Percentiles rank a stretch among this genome's conserved stretches.
Evolutionary conservation across 768 basidiomycete genomes (phyloP).

Genomic region (Tephrocybe sp.): DNA sequence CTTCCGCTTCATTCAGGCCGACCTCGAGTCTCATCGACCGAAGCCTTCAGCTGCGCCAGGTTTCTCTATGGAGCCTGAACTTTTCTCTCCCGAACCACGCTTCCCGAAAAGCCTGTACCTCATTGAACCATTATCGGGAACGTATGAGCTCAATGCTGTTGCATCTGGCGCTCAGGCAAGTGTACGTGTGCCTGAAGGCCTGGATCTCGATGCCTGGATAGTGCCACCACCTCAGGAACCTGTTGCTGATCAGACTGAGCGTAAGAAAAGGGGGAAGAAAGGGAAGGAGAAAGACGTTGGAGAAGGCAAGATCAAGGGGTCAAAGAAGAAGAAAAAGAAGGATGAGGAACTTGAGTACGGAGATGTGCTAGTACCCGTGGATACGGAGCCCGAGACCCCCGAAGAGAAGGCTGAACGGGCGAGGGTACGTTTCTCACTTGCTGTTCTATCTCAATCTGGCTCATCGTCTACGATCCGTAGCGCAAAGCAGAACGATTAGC

Average conservation of each 20-base stretch:
- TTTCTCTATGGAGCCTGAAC: constrained; percentile 38
- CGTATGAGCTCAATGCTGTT: constrained; percentile 85
- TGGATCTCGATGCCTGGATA: constrained; percentile 87
- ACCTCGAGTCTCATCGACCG: constrained; percentile 56
- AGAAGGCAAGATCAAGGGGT: constrained; percentile 22
- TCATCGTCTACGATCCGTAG: constrained; percentile 33
- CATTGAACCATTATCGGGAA: constrained; percentile 72
- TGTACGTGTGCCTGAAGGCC: constrained; percentile 77
- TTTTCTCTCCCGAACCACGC: constrained; percentile 36
- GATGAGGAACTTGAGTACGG: constrained; percentile 21
- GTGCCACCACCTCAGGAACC: constrained; percentile 58
- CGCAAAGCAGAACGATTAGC: constrained; percentile 73
- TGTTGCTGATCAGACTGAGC: constrained; percentile 35
- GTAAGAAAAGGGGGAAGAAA: constrained; percentile 51
- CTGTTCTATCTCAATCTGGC: not conserved
- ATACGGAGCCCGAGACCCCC: constrained; percentile 44
- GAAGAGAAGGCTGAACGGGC: constrained; percentile 62
- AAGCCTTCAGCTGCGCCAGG: constrained; percentile 26
- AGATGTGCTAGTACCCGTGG: constrained; percentile 35
- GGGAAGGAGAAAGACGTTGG: constrained; percentile 27
- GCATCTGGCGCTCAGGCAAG: constrained; percentile 76
- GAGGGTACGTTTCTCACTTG: constrained; percentile 42
- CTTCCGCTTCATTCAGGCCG: constrained; percentile 72
- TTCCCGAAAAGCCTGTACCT: constrained; percentile 92
- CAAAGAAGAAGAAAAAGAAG: constrained; percentile 31